phyloP scores from a whole-genome alignment of 2,329 filamentous ascomycete species.

The Cladosporium sp. region DNA sequence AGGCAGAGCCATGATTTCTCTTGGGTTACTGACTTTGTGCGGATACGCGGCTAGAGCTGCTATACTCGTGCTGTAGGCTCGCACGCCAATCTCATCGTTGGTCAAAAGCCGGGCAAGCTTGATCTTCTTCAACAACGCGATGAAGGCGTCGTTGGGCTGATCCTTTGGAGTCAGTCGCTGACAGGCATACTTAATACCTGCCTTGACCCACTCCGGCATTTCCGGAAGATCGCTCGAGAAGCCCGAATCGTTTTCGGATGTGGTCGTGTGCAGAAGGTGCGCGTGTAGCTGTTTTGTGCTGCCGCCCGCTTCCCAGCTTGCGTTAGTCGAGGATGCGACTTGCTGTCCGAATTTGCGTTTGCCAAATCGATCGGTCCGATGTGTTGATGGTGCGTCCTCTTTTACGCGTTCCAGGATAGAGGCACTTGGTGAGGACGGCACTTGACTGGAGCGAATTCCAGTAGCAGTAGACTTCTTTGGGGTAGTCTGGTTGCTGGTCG shows the following conservation, averaged over 20 bases:
- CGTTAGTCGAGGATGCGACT: conserved; percentile 15
- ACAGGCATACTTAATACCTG: conserved; percentile 70
- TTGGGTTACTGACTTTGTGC: conserved; percentile 43
- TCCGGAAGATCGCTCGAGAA: conserved; percentile 52
- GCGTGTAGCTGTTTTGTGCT: conserved; percentile 31
- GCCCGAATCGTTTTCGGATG: conserved; percentile 67
- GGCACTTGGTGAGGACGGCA: background rate
- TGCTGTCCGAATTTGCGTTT: conserved; percentile 23
- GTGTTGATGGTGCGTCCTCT: conserved; percentile 29
- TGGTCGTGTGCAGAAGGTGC: conserved; percentile 63
- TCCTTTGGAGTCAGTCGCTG: conserved; percentile 68
- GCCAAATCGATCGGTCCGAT: conserved; percentile 21
- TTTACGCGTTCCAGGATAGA: conserved; percentile 51
- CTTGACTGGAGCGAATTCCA: background rate
- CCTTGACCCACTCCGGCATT: conserved; percentile 64
- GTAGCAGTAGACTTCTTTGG: background rate
- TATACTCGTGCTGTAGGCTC: conserved; percentile 84
- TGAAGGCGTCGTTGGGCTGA: conserved; percentile 70
- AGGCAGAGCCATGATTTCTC: conserved; percentile 55
- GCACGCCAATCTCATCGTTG: conserved; percentile 72
- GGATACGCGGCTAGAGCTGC: conserved; percentile 81
- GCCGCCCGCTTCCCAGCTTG: conserved; percentile 28
- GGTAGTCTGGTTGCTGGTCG: background rate
- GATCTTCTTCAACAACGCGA: conserved; percentile 70
- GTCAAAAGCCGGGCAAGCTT: conserved; percentile 65